Base-by-base conservation (phyloP, 805 yeast genomes). In the Saturnispora besseyi region DNA sequence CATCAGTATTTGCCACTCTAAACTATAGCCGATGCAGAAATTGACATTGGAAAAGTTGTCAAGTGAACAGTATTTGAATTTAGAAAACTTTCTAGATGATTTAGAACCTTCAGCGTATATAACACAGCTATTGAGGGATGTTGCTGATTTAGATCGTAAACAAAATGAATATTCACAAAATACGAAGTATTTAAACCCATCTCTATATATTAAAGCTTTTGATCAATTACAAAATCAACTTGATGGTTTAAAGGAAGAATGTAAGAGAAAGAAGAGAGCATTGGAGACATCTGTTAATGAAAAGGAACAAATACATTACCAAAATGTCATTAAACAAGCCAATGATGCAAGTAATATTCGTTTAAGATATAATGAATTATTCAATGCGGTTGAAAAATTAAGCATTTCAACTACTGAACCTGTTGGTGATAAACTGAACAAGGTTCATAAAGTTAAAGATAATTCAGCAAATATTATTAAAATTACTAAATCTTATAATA, bases 181-280 rank as follows among this genome's bases (percentile, higher is more conserved):
- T 40, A 62, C 76, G 31, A 79, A 77, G 41, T 75, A 74, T 59
- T 66, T 88, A 49, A 96, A 93, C 60, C 96, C 98, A 1, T 88
- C 87, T 60, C 98, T 98, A 2, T 93, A 87, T 62, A 91, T 91
- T 44, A 77, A 96, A 57, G 87, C 96, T 0, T 90, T 93, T 64
- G 97, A 91, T 62, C 80, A 90, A 1, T 87, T 93, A 2, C 69
- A 89, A 42, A 74, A 80, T 43, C 91, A 87, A 59, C 69, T 91
- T 55, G 77, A 79, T 58, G 72, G 72, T 45, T 66, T 93, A 41
- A 74, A 74, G 43, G 76, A 73, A 1, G 83, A 83, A 41, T 78
- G 89, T 3, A 62, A 66, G 4, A 62, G 64, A 13, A 74, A 73
- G 48, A 82, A 79, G 54, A 67, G 67, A 4, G 66, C 67, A n/a